Evolutionary conservation across 495 filamentous ascomycete species (phyloP).

Genomic region (Aspergillus baeticus): DNA sequence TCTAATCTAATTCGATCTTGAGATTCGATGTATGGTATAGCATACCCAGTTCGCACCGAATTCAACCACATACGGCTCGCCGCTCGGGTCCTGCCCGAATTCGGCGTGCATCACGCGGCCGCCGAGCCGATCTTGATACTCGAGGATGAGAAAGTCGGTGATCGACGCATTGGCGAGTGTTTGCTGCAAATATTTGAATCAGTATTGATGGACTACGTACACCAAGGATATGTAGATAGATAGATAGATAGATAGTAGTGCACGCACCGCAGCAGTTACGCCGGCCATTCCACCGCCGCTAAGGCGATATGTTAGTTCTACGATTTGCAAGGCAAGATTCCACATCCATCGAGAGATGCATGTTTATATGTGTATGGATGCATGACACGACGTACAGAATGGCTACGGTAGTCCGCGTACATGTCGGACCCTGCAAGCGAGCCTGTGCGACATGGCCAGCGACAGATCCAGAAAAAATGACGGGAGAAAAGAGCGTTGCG

Average conservation of each 20-base stretch:
- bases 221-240: no score
- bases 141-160: constrained; percentile 68
- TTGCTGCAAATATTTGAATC: constrained; percentile 51
- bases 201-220: not conserved
- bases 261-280: constrained; percentile 65
- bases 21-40: not conserved
- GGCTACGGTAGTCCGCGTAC: constrained; percentile 40
- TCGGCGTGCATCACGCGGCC: constrained; percentile 56
- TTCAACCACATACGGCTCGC: constrained; percentile 61
- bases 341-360: no score
- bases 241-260: no score
- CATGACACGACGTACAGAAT: constrained; percentile 40
- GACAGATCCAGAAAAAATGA: not conserved
- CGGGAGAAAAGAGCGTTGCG: not conserved
- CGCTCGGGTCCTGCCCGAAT: constrained; percentile 55
- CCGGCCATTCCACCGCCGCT: constrained; percentile 56
- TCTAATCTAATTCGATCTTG: not conserved
- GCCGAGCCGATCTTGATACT: constrained; percentile 63
- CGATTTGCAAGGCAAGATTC: no score
- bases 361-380: no score
- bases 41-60: constrained; percentile 67
- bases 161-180: constrained; percentile 62
- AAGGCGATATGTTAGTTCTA: not conserved
- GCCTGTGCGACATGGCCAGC: constrained; percentile 21
- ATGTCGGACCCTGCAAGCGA: constrained; percentile 21